Base-by-base conservation (phyloP, 495 filamentous ascomycete species). In the Penicillium canescens region DNA sequence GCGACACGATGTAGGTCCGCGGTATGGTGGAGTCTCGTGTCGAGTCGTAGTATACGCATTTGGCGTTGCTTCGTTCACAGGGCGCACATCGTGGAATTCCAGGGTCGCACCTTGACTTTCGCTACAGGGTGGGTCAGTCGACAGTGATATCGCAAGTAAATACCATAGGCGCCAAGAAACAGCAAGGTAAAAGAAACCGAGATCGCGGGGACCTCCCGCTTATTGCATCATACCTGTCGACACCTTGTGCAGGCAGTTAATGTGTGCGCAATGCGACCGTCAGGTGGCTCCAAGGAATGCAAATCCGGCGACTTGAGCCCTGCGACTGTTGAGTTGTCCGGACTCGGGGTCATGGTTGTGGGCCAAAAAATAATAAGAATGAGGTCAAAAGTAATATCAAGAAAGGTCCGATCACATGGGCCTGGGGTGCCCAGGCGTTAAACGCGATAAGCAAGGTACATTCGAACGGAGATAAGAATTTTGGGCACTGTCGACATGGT, bases 41-140 rank as follows among this genome's bases (percentile, higher is more conserved):
- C 2, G 91, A 88, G 69, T 98, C 93, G 70, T 85, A 96, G 73
- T 96, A 98, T 60, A 96, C 92, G 78, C 93, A 98, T 53, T 81
- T 80, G 36, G 90, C 86, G 60, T 91, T 91, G 53, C 88, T 91
- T 56, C 92, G 82, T 73, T 96, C 91, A 78, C 93, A 98, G 12
- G 92, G 91, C n/a, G 86, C 81, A 69, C 93, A 98, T 67, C 86
- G 86, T 38, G 93, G 93, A 41, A 98, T 82, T 13, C 89, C 87
- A 23, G 92, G 87, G 69, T 96, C 93, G 71, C 93, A 98, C 77
- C 89, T 82, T 20, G 92, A 96, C 78, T 98, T 98, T 43, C 92
- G 85, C 92, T 96, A 62, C 35, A 50, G 16, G 31, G 45, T 42
- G 46, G 38, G 24, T 36, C 34, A 38, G 42, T 35, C 3, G 28